Percentiles rank a stretch among this genome's conserved stretches.
Conservation (phyloP, 73 alveolate genomes). For the Breviolum minutum region DNA sequence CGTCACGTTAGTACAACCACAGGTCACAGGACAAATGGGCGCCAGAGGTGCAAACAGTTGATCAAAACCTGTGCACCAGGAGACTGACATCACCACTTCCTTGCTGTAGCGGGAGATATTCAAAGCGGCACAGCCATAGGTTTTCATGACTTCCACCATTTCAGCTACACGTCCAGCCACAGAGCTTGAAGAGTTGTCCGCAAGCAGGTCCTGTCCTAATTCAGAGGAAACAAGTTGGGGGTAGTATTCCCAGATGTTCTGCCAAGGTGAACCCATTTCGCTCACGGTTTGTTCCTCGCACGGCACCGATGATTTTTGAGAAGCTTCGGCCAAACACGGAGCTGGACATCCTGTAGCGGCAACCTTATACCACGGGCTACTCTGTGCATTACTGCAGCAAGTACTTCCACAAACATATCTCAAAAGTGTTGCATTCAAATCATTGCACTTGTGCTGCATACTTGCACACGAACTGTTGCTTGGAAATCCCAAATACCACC, state of each 20-base stretch:
- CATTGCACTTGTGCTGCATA: slow-evolving; percentile 23
- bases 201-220: background rate
- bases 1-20: slow-evolving; percentile 31
- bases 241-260: slow-evolving; percentile 39
- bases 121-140: slow-evolving; percentile 58
- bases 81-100: slow-evolving; percentile 7
- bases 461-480: slow-evolving; percentile 20
- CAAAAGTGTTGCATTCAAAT: background rate
- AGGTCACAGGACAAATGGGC: slow-evolving; percentile 36
- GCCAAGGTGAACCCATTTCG: background rate
- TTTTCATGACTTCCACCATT: background rate
- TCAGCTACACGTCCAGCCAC: slow-evolving; percentile 3
- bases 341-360: slow-evolving; percentile 22
- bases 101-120: background rate
- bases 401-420: slow-evolving; percentile 33
- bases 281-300: background rate
- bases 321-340: slow-evolving; percentile 38
- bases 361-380: slow-evolving; percentile 49
- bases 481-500: slow-evolving; percentile 28
- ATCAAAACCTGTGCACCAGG: slow-evolving; percentile 41
- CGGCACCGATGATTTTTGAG: background rate
- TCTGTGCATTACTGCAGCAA: slow-evolving; percentile 30
- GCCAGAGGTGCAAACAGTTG: slow-evolving; percentile 42
- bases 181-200: background rate
- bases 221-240: slow-evolving; percentile 22